Base-by-base conservation (phyloP, 345 rosid genomes). In the Citrus hindsii region DNA sequence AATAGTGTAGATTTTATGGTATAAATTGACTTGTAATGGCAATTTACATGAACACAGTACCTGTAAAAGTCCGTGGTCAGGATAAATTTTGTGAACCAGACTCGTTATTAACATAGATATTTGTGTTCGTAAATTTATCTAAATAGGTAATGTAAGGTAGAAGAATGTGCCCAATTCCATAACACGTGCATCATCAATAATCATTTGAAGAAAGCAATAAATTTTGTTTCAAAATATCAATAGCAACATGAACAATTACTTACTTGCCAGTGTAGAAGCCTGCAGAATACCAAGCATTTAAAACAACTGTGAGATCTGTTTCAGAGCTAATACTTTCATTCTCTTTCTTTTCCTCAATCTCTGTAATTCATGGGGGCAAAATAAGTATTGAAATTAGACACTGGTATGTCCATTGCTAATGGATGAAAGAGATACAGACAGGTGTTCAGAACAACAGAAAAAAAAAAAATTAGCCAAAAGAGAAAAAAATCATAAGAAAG, bases 221-320 rank as follows among this genome's bases (percentile, higher is more conserved):
- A 76, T 12, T 77, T 18, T 18, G 28, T 60, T 71, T 48, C 27
- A 37, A 61, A 6, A 55, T 71, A 32, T 75, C 28, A 6, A 28
- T 32, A 37, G 38, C 53, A n/a, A 24, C 40, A 64, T 48, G 19
- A 62, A 46, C 1, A 27, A 77, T 22, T 66, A 84, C 89, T 83
- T 87, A 91, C 94, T 88, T 91, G 82, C 89, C 89, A 40, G 91
- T 89, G 83, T 84, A 78, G 79, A 89, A 84, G 82, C 94, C 92
- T 16, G 90, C 89, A 55, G 90, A 81, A 77, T 86, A 90, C 94
- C 94, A 90, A 32, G 92, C 90, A 66, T 87, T 90, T 73, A 90
- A 77, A 78, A 90, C 90, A 33, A 61, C 85, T 65, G 80, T 28
- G 13, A 89, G 87, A 82, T 91, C 89, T 46, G 92, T 86, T 81